Evolutionary conservation across 208 protist genomes (phyloP).

Genomic region (Trichomonas tenax): DNA sequence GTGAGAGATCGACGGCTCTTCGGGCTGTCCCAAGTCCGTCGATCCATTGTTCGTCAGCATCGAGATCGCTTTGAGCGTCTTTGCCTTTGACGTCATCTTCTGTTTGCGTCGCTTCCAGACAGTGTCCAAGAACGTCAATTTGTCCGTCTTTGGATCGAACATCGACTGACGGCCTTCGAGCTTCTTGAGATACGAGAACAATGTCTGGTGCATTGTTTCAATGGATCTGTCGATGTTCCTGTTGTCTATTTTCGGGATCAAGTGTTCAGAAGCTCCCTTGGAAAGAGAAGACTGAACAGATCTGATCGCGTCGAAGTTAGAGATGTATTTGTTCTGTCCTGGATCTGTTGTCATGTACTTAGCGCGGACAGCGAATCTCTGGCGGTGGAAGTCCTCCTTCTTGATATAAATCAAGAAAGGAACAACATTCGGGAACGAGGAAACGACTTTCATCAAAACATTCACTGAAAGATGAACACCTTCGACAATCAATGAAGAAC

Average conservation of each 20-base stretch:
- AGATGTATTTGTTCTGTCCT: neutral
- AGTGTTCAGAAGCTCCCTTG: neutral
- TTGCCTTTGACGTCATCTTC: neutral
- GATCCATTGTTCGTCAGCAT: neutral
- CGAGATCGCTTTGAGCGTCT: neutral
- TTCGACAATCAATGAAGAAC: neutral
- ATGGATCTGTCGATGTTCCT: neutral
- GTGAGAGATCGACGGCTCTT: neutral
- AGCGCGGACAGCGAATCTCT: slow-evolving; percentile 18
- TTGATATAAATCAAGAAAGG: slow-evolving; percentile 24
- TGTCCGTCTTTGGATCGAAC: neutral
- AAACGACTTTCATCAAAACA: neutral
- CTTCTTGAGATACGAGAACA: slow-evolving; percentile 1
- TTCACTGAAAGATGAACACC: neutral
- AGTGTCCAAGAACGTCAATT: neutral
- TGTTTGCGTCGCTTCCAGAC: neutral
- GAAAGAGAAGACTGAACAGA: neutral
- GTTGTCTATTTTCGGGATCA: slow-evolving; percentile 2
- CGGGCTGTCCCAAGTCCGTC: neutral
- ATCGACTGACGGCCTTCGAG: neutral
- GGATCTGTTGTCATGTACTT: slow-evolving; percentile 19
- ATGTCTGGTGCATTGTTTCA: neutral
- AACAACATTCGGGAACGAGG: neutral
- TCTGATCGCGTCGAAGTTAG: neutral
- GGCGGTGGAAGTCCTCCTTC: neutral